Evolutionary conservation across 139 green algal genomes (phyloP).

Genomic region (Volvox reticuliferus): DNA sequence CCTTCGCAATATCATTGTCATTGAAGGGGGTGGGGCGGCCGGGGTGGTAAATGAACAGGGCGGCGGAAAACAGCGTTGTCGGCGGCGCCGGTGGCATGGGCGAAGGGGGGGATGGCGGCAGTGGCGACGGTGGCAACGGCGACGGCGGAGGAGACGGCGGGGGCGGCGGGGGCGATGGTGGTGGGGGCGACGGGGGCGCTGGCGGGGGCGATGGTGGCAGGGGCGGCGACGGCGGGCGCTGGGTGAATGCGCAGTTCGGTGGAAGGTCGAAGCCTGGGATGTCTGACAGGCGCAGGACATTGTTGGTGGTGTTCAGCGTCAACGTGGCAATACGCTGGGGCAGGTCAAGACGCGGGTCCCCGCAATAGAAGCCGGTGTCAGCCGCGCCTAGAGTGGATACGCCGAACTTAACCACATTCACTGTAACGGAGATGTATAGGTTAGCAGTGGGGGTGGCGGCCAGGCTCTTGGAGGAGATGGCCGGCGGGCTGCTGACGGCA

Average conservation of each 20-base stretch:
- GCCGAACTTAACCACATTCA: slow-evolving; percentile 20
- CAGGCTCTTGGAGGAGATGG: neutral
- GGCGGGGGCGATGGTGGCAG: slow-evolving; percentile 1
- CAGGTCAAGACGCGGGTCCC: neutral
- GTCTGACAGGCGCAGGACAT: neutral
- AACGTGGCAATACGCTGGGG: neutral
- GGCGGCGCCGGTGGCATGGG: neutral
- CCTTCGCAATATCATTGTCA: neutral
- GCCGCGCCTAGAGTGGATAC: neutral
- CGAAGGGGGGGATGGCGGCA: neutral
- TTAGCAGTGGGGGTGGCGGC: neutral
- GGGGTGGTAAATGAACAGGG: slow-evolving; percentile 28
- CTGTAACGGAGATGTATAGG: neutral
- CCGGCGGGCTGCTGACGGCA: no score
- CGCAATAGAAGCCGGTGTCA: slow-evolving; percentile 36
- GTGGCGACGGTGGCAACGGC: neutral
- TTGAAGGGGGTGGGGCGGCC: slow-evolving; percentile 4
- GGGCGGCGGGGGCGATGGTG: neutral
- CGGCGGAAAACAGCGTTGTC: neutral
- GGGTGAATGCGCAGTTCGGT: neutral
- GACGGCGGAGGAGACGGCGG: neutral
- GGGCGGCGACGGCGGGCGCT: slow-evolving; percentile 21
- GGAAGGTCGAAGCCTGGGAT: slow-evolving; percentile 11
- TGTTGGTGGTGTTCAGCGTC: neutral
- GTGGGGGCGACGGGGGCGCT: neutral